Conservation (phyloP, 2,329 filamentous ascomycete genomes). For the Epichloe festucae region DNA sequence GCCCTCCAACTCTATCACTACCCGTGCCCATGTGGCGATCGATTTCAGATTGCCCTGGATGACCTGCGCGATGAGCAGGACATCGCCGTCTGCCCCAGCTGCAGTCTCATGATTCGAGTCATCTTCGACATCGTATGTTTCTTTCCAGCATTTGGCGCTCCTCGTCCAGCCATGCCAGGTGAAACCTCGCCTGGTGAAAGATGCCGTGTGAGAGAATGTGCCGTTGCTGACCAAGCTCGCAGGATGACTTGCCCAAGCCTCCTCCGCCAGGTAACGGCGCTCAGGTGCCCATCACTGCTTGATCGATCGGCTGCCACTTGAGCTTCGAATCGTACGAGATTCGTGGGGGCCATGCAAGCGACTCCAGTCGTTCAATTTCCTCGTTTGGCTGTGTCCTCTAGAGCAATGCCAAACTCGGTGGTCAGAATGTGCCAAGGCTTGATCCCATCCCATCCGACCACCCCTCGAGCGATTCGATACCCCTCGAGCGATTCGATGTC, state of each 20-base stretch:
- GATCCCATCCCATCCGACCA: too few species aligned
- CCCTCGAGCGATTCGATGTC: neutral
- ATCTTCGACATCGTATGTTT: constrained; percentile 70
- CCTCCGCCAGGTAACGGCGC: constrained; percentile 18
- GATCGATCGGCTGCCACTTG: neutral
- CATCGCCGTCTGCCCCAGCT: constrained; percentile 94
- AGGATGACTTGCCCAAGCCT: constrained; percentile 33
- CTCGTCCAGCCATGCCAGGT: neutral
- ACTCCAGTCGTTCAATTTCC: too few species aligned
- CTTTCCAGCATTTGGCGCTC: neutral
- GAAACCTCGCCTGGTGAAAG: neutral
- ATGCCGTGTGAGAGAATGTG: neutral
- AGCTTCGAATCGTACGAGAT: neutral
- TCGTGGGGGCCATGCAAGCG: too few species aligned
- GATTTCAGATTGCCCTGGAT: constrained; percentile 78
- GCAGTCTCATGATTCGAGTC: constrained; percentile 90
- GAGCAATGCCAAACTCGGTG: too few species aligned
- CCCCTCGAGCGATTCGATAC: neutral
- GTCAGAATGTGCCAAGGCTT: too few species aligned
- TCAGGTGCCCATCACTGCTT: constrained; percentile 29
- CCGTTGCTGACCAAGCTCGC: neutral
- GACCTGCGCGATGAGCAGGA: constrained; percentile 84
- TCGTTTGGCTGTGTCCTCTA: too few species aligned
- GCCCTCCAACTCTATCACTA: constrained; percentile 83
- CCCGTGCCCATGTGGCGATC: constrained; percentile 92